phyloP scores from a whole-genome alignment of 768 basidiomycete genomes.

The Megacollybia marginata region DNA sequence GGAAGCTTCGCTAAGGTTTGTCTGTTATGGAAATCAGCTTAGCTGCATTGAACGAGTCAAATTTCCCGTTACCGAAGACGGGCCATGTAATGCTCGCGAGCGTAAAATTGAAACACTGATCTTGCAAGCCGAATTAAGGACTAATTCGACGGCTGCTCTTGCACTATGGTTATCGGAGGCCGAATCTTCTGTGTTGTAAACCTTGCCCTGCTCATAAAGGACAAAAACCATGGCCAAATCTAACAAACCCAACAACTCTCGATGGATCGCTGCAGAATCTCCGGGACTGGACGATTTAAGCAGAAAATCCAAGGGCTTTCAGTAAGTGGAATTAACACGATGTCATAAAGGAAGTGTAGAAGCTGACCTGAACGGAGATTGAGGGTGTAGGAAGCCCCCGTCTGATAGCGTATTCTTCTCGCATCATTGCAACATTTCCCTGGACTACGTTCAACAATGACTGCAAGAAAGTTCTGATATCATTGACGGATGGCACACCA shows the following conservation, averaged over 20 bases:
- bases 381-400: constrained; percentile 29
- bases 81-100: too few species aligned
- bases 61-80: too few species aligned
- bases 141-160: not conserved
- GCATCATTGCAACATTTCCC: constrained; percentile 1
- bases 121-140: not conserved
- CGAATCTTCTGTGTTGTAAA: not conserved
- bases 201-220: not conserved
- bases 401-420: constrained; percentile 13
- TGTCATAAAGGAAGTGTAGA: constrained; percentile 12
- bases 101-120: constrained; percentile 2
- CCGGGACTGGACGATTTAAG: constrained; percentile 23
- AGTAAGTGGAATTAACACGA: constrained; percentile 9
- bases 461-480: not conserved
- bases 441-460: constrained; percentile 6
- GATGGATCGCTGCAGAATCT: constrained; percentile 17
- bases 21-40: too few species aligned
- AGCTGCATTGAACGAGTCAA: too few species aligned
- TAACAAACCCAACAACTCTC: constrained; percentile 31
- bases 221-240: constrained; percentile 26
- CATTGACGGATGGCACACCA: not conserved
- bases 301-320: constrained; percentile 47
- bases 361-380: constrained; percentile 36
- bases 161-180: not conserved
- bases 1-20: constrained; percentile 7